Evolutionary conservation across 1,284 basidiomycete genomes (phyloP).

Genomic region (Coniferiporia sulphurascens): DNA sequence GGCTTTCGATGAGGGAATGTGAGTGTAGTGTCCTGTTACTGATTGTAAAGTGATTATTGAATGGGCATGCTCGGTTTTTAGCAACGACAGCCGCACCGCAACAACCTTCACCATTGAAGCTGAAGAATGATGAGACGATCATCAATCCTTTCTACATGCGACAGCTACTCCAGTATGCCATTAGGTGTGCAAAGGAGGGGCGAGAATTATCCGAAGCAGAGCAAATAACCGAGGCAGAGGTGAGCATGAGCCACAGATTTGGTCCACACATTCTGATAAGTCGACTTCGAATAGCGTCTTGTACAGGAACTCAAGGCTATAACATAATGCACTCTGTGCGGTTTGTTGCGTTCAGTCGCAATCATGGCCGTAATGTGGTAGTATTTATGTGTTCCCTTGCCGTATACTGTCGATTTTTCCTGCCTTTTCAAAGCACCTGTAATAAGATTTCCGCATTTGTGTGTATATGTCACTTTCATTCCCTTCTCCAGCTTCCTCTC

Average conservation of each 20-base stretch:
- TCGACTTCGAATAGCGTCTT: not conserved
- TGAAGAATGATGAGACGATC: constrained; percentile 56
- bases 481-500: not conserved
- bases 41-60: not conserved
- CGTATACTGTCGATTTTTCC: not conserved
- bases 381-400: not conserved
- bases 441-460: not conserved
- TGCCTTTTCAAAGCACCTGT: not conserved
- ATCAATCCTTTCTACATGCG: constrained; percentile 73
- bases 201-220: constrained; percentile 4
- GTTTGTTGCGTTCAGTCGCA: not conserved
- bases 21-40: not conserved
- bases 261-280: not conserved
- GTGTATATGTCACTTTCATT: not conserved
- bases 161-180: constrained; percentile 63
- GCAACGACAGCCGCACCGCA: not conserved
- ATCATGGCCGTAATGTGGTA: not conserved
- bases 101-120: constrained; percentile 18
- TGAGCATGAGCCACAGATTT: not conserved
- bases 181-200: constrained; percentile 24
- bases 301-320: constrained; percentile 8
- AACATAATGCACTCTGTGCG: not conserved
- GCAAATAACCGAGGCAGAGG: constrained; percentile 3
- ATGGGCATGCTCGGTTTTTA: not conserved
- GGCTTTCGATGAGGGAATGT: constrained; percentile 48